Base-by-base conservation (phyloP, 192 early-diverging fungal genomes). In the Podila epicladia region DNA sequence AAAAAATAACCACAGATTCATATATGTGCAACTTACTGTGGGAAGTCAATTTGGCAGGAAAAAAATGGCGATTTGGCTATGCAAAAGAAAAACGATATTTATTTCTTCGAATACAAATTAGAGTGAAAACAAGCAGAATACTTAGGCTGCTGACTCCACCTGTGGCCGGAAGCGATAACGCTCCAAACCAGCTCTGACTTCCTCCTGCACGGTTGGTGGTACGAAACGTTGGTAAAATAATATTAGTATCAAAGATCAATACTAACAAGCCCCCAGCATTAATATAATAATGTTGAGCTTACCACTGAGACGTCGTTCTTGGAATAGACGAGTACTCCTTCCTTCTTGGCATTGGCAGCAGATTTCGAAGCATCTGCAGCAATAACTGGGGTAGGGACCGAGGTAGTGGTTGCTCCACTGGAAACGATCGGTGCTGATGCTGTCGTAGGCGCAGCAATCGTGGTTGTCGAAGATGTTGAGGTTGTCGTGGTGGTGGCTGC, bases 231-330 rank as follows among this genome's bases (percentile, higher is more conserved):
- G n/a, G 12, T 29, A 26, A 32, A 72, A 64, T 15, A 33, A 55
- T 26, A 15, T 41, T 49, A 59, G 55, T 49, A 62, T 15, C 65
- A 57, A 17, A 37, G 32, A 67, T 35, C 9, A 1, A 9, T 9
- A 50, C 22, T 28, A 20, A 17, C 12, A 32, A 58, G 20, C 19
- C 35, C 31, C 29, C 26, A 29, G 5, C 4, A 55, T 55, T 0
- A 6, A 32, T 4, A 48, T 45, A 13, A 64, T 6, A 64, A 64
- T 49, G 11, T 45, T 19, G 31, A 20, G 82, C 83, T 75, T 85
- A 89, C 88, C 78, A 85, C 80, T 59, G 88, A 89, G 4, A 87
- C 67, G 62, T 87, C 86, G 32, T 82, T 84, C 53, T 89, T 74
- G 29, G 74, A 75, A 32, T 87, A 86, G 41, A 89, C 67, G 24